phyloP scores from a whole-genome alignment of 306 rosid species.

The Malus sylvestris region DNA sequence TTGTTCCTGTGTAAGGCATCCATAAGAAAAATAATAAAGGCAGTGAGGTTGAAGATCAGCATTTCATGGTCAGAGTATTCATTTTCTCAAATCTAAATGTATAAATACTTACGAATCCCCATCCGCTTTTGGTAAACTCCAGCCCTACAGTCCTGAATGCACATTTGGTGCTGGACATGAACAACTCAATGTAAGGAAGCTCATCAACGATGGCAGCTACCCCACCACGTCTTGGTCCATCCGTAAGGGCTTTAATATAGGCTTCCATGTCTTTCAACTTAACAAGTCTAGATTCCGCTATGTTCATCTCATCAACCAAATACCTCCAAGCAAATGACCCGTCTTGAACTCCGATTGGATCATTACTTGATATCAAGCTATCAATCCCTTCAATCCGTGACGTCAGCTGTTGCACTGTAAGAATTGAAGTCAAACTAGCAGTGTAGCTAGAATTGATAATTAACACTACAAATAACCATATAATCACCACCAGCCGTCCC shows the following conservation, averaged over 20 bases:
- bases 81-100: not conserved
- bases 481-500: slow-evolving; percentile 68
- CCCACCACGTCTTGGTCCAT: slow-evolving; percentile 61
- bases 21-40: too few species aligned
- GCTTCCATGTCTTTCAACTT: slow-evolving; percentile 42
- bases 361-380: slow-evolving; percentile 51
- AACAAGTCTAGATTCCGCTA: slow-evolving; percentile 59
- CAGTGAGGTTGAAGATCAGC: not conserved
- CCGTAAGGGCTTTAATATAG: slow-evolving; percentile 43
- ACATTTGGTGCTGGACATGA: slow-evolving; percentile 48
- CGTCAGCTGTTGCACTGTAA: slow-evolving; percentile 64
- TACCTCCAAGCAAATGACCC: slow-evolving; percentile 64
- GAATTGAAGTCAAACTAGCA: slow-evolving; percentile 91
- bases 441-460: slow-evolving; percentile 90
- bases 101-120: slow-evolving; percentile 75
- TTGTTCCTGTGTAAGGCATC: too few species aligned
- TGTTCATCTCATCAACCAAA: slow-evolving; percentile 51
- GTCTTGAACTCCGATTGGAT: slow-evolving; percentile 70
- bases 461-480: slow-evolving; percentile 88
- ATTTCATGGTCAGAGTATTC: too few species aligned
- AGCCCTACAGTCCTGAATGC: slow-evolving; percentile 63
- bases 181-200: slow-evolving; percentile 67
- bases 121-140: slow-evolving; percentile 82
- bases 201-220: slow-evolving; percentile 83
- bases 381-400: slow-evolving; percentile 72